These are phyloP conservation scores for Dispira parvispora DNA, from an alignment of 192 early-diverging fungal genomes.

Conservation along the genomic window DNA sequence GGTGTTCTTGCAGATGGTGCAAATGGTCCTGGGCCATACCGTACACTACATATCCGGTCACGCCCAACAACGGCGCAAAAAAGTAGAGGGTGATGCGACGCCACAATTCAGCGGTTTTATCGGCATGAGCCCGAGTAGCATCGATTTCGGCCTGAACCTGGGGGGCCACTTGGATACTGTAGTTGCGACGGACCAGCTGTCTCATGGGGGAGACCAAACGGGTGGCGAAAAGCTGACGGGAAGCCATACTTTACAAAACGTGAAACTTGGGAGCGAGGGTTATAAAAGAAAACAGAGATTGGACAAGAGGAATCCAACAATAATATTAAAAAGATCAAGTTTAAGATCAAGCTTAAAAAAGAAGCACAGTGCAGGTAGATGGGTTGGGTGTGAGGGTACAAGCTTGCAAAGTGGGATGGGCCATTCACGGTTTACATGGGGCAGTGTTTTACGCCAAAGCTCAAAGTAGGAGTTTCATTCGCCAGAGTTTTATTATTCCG, in stretches of 20 bases:
- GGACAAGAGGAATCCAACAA: not conserved
- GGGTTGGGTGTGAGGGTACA: too few relatives aligned
- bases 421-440: too few relatives aligned
- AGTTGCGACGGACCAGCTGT: not conserved
- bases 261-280: not conserved
- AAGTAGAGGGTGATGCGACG: not conserved
- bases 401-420: too few relatives aligned
- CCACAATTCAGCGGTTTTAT: conserved; percentile 4
- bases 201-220: not conserved
- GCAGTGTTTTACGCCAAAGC: too few relatives aligned
- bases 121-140: not conserved
- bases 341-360: too few relatives aligned
- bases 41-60: not conserved
- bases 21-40: conserved; percentile 20
- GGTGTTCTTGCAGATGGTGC: conserved; percentile 29
- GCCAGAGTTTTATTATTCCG: too few relatives aligned
- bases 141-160: not conserved
- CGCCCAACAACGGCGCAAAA: not conserved
- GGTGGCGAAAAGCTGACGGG: not conserved
- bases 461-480: too few relatives aligned
- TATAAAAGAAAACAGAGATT: not conserved
- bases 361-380: too few relatives aligned
- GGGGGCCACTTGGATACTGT: not conserved
- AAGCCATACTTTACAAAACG: not conserved
- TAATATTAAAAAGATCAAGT: too few relatives aligned